A percentile compares a stretch with the other conserved stretches of the same genome.
Evolutionary conservation across 164 flowering plant genomes (phyloP).

Genomic region (Protea cynaroides): DNA sequence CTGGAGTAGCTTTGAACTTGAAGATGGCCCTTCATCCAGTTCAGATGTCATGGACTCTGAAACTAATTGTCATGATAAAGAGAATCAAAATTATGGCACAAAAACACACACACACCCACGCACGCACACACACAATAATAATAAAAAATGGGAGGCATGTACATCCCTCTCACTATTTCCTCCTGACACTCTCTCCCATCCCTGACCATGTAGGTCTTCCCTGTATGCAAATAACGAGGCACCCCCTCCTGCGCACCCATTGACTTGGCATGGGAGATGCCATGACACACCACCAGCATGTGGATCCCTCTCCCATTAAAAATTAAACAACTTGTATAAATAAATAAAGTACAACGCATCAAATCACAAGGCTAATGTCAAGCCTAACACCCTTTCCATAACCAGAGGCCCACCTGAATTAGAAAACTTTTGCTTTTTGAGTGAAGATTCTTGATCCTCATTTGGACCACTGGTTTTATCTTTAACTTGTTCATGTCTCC

Average conservation of each 20-base stretch:
- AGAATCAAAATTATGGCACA: no score
- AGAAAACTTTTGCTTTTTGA: conserved; percentile 42
- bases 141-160: no score
- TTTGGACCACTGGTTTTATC: conserved; percentile 21
- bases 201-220: no score
- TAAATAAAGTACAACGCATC: conserved; percentile 1
- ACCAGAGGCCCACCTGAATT: conserved; percentile 21
- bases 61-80: conserved; percentile 8
- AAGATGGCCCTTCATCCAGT: conserved; percentile 27
- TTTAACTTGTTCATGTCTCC: conserved; percentile 11
- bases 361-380: not conserved
- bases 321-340: not conserved
- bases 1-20: conserved; percentile 30
- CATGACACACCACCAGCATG: no score
- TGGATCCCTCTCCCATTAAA: no score
- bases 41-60: conserved; percentile 12
- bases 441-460: conserved; percentile 31
- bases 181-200: no score
- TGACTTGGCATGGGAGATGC: no score
- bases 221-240: no score
- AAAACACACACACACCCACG: no score
- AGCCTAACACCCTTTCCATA: conserved; percentile 32
- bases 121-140: no score
- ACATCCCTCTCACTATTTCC: no score
- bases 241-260: no score